Evolutionary conservation across 1,284 basidiomycete genomes (phyloP).

Genomic region (Vanrija sp.): DNA sequence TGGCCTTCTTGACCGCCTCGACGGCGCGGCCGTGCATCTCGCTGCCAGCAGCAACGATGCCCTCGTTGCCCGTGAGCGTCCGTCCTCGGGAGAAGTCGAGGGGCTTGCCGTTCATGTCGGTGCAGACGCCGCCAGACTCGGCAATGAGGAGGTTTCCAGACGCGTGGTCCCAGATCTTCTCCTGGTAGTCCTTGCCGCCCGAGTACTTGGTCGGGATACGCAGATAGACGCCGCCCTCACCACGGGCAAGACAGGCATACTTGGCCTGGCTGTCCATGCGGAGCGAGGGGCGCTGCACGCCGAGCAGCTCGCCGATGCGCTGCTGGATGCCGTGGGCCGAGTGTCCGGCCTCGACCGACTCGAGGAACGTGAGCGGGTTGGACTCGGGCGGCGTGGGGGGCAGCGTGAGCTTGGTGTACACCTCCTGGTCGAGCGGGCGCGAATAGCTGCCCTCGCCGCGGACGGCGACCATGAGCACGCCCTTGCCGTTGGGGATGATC

Average conservation of each 20-base stretch:
- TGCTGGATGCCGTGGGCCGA: conserved; percentile 80
- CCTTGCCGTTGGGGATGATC: conserved; percentile 53
- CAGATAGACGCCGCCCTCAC: conserved; percentile 85
- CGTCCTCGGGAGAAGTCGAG: conserved; percentile 85
- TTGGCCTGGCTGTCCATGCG: conserved; percentile 98
- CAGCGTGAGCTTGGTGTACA: conserved; percentile 36
- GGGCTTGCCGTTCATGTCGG: conserved; percentile 71
- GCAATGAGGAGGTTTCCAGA: conserved; percentile 78
- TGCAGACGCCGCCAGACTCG: conserved; percentile 84
- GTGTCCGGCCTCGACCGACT: conserved; percentile 91
- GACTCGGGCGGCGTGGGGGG: conserved; percentile 35
- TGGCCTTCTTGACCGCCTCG: conserved; percentile 67
- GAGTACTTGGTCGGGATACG: conserved; percentile 71
- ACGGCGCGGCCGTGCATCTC: conserved; percentile 66
- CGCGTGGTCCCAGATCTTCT: conserved; percentile 98
- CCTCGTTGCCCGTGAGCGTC: conserved; percentile 80
- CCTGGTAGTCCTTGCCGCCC: conserved; percentile 67
- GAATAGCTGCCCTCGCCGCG: conserved; percentile 66
- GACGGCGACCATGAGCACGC: conserved; percentile 78
- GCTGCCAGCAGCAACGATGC: conserved; percentile 73
- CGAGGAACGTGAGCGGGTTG: conserved; percentile 62
- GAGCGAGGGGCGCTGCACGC: conserved; percentile 60
- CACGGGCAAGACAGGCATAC: conserved; percentile 81
- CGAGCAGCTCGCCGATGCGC: conserved; percentile 66
- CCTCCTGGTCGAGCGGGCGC: conserved; percentile 33